Evolutionary conservation across 345 rosid genomes (phyloP).

Genomic region (Pugionium cornutum): DNA sequence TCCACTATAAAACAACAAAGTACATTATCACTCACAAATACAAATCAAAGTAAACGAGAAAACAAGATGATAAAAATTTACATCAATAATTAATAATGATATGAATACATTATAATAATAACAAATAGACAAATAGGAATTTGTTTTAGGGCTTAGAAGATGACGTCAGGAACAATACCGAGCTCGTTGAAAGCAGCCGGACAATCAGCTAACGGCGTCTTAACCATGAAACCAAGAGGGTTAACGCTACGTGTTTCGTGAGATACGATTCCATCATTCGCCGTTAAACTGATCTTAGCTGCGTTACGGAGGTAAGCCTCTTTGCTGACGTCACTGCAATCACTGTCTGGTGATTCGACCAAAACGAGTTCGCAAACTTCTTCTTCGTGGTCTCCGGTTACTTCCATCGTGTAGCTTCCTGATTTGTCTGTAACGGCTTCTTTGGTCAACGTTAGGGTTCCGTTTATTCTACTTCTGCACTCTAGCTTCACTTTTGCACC

Average conservation of each 20-base stretch:
- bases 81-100: too few relatives aligned
- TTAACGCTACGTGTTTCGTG: conserved; percentile 47
- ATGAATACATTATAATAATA: too few relatives aligned
- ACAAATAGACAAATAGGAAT: too few relatives aligned
- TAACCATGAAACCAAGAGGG: conserved; percentile 64
- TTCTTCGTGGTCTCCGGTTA: conserved; percentile 64
- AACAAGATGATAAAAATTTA: too few relatives aligned
- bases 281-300: conserved; percentile 51
- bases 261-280: conserved; percentile 50
- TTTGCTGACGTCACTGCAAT: conserved; percentile 47
- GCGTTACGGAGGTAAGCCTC: conserved; percentile 40
- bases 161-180: conserved; percentile 42
- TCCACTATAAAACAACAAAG: too few relatives aligned
- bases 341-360: conserved; percentile 47
- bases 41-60: too few relatives aligned
- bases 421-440: conserved; percentile 46
- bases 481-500: conserved; percentile 61
- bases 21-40: too few relatives aligned
- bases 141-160: conserved; percentile 14
- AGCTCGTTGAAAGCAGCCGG: conserved; percentile 57
- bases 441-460: conserved; percentile 35
- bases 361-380: conserved; percentile 57
- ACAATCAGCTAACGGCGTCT: conserved; percentile 49
- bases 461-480: conserved; percentile 50
- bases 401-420: conserved; percentile 52